Evolutionary conservation across 2,329 filamentous ascomycete species (phyloP), one percentile per base, ranked within the genome.

Genomic region (Penicillium sp.): DNA sequence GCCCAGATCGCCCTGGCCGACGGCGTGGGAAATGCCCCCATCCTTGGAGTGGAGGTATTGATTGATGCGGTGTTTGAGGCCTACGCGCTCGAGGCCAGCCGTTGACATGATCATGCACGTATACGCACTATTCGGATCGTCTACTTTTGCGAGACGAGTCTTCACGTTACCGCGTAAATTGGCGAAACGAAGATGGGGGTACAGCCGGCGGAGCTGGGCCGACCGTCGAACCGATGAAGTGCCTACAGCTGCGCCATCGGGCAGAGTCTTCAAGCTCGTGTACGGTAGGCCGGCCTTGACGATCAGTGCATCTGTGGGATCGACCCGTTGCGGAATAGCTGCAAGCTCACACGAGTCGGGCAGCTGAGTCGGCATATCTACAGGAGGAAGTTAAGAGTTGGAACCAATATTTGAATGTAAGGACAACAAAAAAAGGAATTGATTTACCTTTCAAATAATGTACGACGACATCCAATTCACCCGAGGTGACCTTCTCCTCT

Each of bases 101-200:
- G 89, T 88, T 0, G 91, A 91, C 40, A 96, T 78, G 59, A 95
- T 87, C 57, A 95, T 84, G 35, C 84, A 89, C 3, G 84, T 77
- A 71, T 86, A 92, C 50, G 79, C 79, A 23, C 80, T 77, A 57
- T 84, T 82, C 24, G 82, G 79, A 35, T 83, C 83, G 62, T 95
- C 89, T 28, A 95, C 81, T 77, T 96, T 96, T 45, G 74, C 75
- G 47, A 96, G 75, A 9, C 91, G 80, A 8, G 90, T 95, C 48
- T 88, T 59, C 56, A 95, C 82, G 73, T 95, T 96, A 56, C 91
- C 91, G 59, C 91, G 79, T 59, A 92, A 80, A 67, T 95, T 87
- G 59, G 80, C 79, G 71, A 95, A 92, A 47, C 76, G 74, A 49
- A 96, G 76, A 24, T 82, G 76, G 0, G 89, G 88, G 70, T 88